Percentiles rank a stretch among this genome's conserved stretches.
phyloP scores from a whole-genome alignment of 2,329 filamentous ascomycete species.

The Mariannaea sp. region DNA sequence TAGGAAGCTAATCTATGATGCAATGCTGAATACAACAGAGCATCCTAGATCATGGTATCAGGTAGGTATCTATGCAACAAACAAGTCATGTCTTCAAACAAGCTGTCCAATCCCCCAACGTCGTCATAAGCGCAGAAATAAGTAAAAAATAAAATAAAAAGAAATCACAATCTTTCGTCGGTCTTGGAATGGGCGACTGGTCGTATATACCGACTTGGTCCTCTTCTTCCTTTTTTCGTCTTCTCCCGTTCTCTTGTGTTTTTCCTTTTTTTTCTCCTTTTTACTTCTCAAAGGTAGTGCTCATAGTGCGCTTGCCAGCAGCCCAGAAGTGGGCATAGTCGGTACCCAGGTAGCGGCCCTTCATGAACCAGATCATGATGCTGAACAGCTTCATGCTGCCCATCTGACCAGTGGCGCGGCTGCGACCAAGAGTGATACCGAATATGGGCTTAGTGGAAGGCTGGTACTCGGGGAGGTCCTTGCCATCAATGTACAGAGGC shows the following conservation, averaged over 20 bases:
- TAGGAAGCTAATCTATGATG: neutral
- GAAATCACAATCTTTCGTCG: no score
- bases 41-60: slow-evolving; percentile 13
- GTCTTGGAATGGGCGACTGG: no score
- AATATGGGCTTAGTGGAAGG: slow-evolving; percentile 39
- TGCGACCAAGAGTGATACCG: slow-evolving; percentile 48
- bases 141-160: no score
- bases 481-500: slow-evolving; percentile 41
- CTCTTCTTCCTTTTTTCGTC: no score
- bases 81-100: neutral
- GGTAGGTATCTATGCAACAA: neutral
- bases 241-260: no score
- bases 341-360: slow-evolving; percentile 47
- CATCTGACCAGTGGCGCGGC: slow-evolving; percentile 46
- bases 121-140: neutral
- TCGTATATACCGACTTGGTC: no score
- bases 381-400: slow-evolving; percentile 46
- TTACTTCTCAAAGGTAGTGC: slow-evolving; percentile 41
- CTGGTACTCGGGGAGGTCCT: slow-evolving; percentile 39
- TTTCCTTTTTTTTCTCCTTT: no score
- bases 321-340: slow-evolving; percentile 40
- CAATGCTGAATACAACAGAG: neutral
- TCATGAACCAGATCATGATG: slow-evolving; percentile 45
- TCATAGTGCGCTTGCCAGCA: slow-evolving; percentile 43
- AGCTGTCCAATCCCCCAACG: slow-evolving; percentile 3